A percentile compares a stretch with the other conserved stretches of the same genome.
phyloP scores from a whole-genome alignment of 1,284 basidiomycete genomes.

The Phylloporus sp. region DNA sequence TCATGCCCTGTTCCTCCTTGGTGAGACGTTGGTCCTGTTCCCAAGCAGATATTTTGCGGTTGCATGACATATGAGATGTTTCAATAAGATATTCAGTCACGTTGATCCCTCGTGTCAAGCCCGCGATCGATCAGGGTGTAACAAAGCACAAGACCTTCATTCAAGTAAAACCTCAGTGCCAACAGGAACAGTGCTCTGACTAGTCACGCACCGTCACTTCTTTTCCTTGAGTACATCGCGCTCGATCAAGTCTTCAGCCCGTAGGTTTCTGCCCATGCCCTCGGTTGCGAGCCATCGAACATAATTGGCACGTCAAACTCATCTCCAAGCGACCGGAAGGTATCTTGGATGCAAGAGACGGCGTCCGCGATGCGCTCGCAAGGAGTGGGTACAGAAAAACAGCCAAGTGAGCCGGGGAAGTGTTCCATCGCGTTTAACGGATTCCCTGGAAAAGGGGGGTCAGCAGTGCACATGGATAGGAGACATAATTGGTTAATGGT shows the following conservation, averaged over 20 bases:
- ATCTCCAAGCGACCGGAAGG: not conserved
- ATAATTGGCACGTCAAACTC: slow-evolving; percentile 35
- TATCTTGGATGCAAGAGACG: slow-evolving; percentile 9
- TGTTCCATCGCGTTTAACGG: slow-evolving; percentile 16
- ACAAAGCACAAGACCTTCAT: no score
- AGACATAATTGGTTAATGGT: slow-evolving; percentile 16
- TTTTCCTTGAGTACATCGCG: slow-evolving; percentile 33
- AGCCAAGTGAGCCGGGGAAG: no score
- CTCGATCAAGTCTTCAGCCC: slow-evolving; percentile 47
- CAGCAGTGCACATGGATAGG: not conserved
- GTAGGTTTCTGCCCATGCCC: slow-evolving; percentile 46
- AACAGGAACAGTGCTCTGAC: no score
- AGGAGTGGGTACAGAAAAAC: slow-evolving; percentile 10
- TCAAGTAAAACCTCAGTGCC: no score
- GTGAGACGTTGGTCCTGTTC: no score
- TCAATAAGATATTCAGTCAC: no score
- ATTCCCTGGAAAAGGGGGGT: slow-evolving; percentile 21
- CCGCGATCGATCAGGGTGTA: no score
- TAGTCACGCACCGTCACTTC: slow-evolving; percentile 21
- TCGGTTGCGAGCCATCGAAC: slow-evolving; percentile 48
- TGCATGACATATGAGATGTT: no score
- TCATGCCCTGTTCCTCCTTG: no score
- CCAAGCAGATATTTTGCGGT: no score
- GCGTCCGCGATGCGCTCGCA: slow-evolving; percentile 28
- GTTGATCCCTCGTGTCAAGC: no score